Conservation (phyloP, 805 yeast species). For the Pichia occidentalis region DNA sequence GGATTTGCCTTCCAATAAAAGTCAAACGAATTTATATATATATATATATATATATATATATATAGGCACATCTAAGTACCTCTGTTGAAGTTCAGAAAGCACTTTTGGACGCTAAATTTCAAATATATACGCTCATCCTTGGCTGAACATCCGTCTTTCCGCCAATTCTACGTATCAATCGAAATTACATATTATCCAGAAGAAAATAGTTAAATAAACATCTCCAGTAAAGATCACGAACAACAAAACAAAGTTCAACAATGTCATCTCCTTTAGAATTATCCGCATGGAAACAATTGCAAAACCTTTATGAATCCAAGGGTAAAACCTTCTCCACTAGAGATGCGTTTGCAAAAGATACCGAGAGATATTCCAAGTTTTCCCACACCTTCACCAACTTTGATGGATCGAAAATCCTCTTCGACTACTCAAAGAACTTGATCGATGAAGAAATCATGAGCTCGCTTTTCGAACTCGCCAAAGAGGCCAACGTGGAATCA, state of each 20-base stretch:
- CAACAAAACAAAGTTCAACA: too few species aligned
- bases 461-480: conserved; percentile 69
- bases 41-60: too few species aligned
- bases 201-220: too few species aligned
- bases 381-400: conserved; percentile 73
- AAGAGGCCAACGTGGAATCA: conserved; percentile 80
- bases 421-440: conserved; percentile 93
- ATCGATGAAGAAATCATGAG: conserved; percentile 75
- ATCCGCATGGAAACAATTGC: conserved; percentile 79
- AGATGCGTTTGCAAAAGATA: conserved; percentile 71
- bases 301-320: conserved; percentile 57
- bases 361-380: conserved; percentile 67
- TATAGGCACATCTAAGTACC: too few species aligned
- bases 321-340: conserved; percentile 70
- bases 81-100: too few species aligned
- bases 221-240: too few species aligned
- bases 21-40: too few species aligned
- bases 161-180: too few species aligned
- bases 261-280: conserved; percentile 45
- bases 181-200: too few species aligned
- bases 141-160: not conserved
- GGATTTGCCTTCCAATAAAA: too few species aligned
- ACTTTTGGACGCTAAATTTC: too few species aligned
- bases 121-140: not conserved
- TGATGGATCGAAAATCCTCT: conserved; percentile 83